phyloP scores from a whole-genome alignment of 176 grass and related monocot species.

The Luzula sylvatica region DNA sequence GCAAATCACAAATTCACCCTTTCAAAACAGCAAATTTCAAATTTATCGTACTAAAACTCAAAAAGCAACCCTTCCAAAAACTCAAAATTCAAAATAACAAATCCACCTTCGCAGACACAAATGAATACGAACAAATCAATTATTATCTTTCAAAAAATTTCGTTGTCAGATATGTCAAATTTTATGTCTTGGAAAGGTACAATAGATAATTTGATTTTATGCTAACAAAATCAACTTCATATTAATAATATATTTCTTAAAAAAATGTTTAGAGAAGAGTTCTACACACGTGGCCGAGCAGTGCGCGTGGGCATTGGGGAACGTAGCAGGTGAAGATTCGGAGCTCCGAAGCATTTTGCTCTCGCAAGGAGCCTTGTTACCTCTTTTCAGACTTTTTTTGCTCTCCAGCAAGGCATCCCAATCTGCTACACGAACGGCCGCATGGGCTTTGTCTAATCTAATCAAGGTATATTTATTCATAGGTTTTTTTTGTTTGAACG shows the following conservation, averaged over 20 bases:
- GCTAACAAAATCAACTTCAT: no score
- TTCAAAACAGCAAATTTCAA: constrained; percentile 13
- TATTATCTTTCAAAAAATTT: no score
- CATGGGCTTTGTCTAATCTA: constrained; percentile 98
- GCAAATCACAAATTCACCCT: no score
- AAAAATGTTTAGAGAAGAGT: constrained; percentile 73
- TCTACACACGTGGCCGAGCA: constrained; percentile 67
- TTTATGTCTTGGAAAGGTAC: no score
- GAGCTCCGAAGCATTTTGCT: constrained; percentile 84
- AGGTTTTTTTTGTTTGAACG: constrained; percentile 20
- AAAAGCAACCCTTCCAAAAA: no score
- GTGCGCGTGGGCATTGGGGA: constrained; percentile 94
- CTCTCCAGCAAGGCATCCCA: constrained; percentile 58
- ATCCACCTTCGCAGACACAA: no score
- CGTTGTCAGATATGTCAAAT: no score
- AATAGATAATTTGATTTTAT: no score
- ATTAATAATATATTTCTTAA: neutral
- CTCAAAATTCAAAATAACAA: no score
- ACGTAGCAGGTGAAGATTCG: constrained; percentile 85
- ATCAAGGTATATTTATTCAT: constrained; percentile 70
- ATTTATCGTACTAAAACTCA: neutral
- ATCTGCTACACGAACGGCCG: constrained; percentile 54
- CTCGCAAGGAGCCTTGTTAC: constrained; percentile 67
- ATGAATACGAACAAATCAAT: no score
- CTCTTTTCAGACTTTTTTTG: constrained; percentile 67